phyloP scores from a whole-genome alignment of 306 rosid genomes.

The Datisca glomerata region DNA sequence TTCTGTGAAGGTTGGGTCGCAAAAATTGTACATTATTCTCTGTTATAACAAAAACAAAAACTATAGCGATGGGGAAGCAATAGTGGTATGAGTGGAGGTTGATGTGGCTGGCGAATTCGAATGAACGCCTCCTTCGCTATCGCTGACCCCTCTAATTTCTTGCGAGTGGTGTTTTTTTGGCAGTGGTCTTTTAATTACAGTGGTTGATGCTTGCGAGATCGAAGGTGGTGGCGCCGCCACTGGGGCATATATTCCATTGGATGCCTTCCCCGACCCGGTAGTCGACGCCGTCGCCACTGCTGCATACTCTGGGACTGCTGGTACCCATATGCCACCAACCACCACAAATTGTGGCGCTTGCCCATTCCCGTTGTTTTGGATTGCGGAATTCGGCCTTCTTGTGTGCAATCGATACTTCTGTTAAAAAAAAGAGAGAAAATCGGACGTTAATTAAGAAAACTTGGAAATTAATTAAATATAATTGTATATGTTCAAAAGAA shows the following conservation, averaged over 20 bases:
- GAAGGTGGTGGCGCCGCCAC: constrained; percentile 36
- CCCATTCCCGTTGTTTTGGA: constrained; percentile 27
- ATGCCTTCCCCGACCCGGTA: constrained; percentile 26
- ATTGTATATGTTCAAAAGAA: not conserved
- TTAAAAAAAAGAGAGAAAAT: not conserved
- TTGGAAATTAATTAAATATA: not conserved
- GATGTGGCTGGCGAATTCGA: too few relatives aligned
- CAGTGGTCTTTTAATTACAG: not conserved
- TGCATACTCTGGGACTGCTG: too few relatives aligned
- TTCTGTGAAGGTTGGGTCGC: too few relatives aligned
- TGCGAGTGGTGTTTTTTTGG: too few relatives aligned
- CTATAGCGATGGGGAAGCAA: too few relatives aligned
- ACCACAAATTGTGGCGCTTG: constrained; percentile 53
- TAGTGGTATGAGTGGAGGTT: too few relatives aligned
- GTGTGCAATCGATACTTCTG: constrained; percentile 87
- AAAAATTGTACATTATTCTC: too few relatives aligned
- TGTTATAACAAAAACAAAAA: too few relatives aligned
- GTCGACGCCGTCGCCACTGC: constrained; percentile 21
- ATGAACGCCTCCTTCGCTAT: too few relatives aligned
- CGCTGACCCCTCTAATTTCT: too few relatives aligned
- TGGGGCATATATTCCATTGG: constrained; percentile 49
- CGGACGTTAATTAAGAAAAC: not conserved
- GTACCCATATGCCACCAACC: constrained; percentile 75
- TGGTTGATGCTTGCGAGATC: not conserved
- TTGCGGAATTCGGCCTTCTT: constrained; percentile 47